These are phyloP conservation scores for Colletotrichum godetiae DNA, from an alignment of 2,329 filamentous ascomycete species.

Conservation along the genomic window DNA sequence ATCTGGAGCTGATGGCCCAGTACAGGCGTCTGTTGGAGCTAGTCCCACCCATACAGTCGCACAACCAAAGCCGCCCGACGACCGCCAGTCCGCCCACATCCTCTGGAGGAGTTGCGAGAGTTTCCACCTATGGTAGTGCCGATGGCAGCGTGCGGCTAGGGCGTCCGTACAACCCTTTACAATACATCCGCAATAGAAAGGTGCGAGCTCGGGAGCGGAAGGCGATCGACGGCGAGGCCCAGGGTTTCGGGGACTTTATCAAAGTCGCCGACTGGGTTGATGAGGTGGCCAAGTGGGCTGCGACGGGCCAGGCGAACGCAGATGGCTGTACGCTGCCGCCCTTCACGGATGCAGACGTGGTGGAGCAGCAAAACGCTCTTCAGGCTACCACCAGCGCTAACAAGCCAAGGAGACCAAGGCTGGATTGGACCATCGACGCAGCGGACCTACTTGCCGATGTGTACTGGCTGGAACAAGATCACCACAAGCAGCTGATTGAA, in stretches of 20 bases:
- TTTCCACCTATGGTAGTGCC: constrained; percentile 41
- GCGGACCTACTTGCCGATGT: constrained; percentile 90
- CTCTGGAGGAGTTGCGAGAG: constrained; percentile 47
- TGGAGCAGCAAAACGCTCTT: constrained; percentile 48
- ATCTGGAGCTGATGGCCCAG: constrained; percentile 87
- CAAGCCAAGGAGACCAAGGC: constrained; percentile 77
- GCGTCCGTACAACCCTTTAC: constrained; percentile 88
- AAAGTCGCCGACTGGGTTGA: constrained; percentile 83
- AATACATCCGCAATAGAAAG: constrained; percentile 91
- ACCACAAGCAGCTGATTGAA: constrained; percentile 85
- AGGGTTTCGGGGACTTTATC: constrained; percentile 81
- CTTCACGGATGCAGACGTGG: constrained; percentile 59
- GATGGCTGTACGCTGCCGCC: constrained; percentile 55
- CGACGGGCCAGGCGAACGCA: constrained; percentile 45
- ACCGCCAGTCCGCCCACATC: constrained; percentile 56
- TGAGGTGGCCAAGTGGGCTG: constrained; percentile 65
- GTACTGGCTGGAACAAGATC: constrained; percentile 87
- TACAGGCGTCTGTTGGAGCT: constrained; percentile 84
- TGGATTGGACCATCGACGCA: constrained; percentile 87
- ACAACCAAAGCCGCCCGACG: constrained; percentile 46
- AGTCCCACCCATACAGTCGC: constrained; percentile 77
- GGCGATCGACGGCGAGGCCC: constrained; percentile 77
- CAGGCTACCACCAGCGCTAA: constrained; percentile 55
- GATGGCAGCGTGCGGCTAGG: constrained; percentile 61
- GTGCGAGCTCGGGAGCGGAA: constrained; percentile 82